phyloP scores from a whole-genome alignment of 768 basidiomycete species.

The Termitomyces sp. region DNA sequence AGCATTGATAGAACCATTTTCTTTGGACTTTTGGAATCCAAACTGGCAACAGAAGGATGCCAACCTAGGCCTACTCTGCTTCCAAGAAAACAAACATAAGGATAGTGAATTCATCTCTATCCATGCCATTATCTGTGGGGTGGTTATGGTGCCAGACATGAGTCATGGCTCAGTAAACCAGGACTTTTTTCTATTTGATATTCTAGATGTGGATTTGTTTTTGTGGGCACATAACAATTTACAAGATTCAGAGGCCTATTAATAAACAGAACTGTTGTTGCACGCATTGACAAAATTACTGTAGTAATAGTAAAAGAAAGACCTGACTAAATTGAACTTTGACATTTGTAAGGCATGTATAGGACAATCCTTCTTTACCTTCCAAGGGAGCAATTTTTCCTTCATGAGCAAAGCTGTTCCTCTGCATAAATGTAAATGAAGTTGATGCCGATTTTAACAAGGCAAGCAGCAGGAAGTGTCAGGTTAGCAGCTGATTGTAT shows the following conservation, averaged over 20 bases:
- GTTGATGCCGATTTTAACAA: too few relatives aligned
- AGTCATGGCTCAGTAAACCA: background rate
- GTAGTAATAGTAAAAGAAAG: too few relatives aligned
- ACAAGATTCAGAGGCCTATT: background rate
- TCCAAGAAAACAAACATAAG: background rate
- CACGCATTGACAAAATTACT: too few relatives aligned
- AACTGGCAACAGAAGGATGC: background rate
- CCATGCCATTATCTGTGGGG: background rate
- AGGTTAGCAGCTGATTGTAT: too few relatives aligned
- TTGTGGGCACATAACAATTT: background rate
- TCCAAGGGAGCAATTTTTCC: too few relatives aligned
- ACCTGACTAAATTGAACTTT: too few relatives aligned
- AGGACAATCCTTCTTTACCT: too few relatives aligned
- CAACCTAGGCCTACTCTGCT: background rate
- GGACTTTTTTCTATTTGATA: background rate
- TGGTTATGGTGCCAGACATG: background rate
- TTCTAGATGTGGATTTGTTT: background rate
- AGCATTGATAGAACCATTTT: background rate
- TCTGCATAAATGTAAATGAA: too few relatives aligned
- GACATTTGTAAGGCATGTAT: too few relatives aligned
- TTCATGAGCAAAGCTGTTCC: too few relatives aligned
- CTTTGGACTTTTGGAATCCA: background rate
- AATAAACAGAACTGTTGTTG: too few relatives aligned
- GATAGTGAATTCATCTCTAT: background rate
- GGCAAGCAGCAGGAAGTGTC: too few relatives aligned